Conservation (phyloP, 345 rosid genomes). For the Citrus maxima region DNA sequence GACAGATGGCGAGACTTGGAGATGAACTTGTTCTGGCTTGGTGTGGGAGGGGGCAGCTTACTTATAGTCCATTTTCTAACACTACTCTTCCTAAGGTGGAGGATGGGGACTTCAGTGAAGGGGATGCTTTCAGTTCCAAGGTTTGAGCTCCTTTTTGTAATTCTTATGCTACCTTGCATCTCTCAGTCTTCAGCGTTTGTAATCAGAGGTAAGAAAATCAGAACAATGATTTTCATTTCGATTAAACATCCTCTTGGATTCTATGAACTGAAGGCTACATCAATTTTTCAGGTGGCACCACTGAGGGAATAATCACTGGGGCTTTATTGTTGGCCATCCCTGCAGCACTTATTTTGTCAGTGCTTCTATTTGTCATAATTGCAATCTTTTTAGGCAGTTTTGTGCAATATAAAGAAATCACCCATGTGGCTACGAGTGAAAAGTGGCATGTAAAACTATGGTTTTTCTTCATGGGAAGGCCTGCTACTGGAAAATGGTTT, state of each 20-base stretch:
- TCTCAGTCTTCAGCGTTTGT: slow-evolving; percentile 55
- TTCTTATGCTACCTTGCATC: slow-evolving; percentile 42
- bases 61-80: slow-evolving; percentile 25
- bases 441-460: slow-evolving; percentile 33
- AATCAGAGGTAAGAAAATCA: slow-evolving; percentile 39
- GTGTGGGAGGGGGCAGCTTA: slow-evolving; percentile 34
- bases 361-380: slow-evolving; percentile 31
- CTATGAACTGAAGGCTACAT: slow-evolving; percentile 12
- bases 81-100: slow-evolving; percentile 37
- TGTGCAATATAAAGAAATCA: slow-evolving; percentile 46
- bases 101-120: slow-evolving; percentile 33
- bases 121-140: slow-evolving; percentile 43
- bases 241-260: background rate
- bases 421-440: slow-evolving; percentile 14
- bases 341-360: slow-evolving; percentile 37
- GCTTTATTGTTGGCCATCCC: slow-evolving; percentile 45
- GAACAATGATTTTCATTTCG: background rate
- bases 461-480: slow-evolving; percentile 32
- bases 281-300: slow-evolving; percentile 37
- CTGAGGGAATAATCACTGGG: slow-evolving; percentile 40
- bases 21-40: slow-evolving; percentile 56
- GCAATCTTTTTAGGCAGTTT: slow-evolving; percentile 34
- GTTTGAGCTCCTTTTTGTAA: slow-evolving; percentile 46
- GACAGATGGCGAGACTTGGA: slow-evolving; percentile 48
- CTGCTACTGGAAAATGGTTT: slow-evolving; percentile 47